Conservation (phyloP, 768 basidiomycete genomes). For the Lactarius tabidus region DNA sequence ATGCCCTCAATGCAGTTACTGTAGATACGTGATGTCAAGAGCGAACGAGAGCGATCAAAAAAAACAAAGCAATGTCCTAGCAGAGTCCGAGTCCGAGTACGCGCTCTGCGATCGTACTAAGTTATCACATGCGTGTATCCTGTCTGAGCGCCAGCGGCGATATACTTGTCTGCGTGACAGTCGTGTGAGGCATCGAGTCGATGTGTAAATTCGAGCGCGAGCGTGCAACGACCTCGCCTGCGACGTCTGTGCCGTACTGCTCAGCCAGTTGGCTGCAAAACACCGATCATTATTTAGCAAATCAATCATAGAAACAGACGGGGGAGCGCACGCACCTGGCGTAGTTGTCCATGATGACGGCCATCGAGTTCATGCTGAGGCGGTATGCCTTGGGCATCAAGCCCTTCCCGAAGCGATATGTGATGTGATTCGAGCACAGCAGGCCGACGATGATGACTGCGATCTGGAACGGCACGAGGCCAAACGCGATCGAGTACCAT, state of each 20-base stretch:
- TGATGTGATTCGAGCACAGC: constrained; percentile 79
- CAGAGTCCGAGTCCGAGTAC: not conserved
- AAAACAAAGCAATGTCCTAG: not conserved
- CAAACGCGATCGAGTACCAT: constrained; percentile 66
- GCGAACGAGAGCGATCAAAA: not conserved
- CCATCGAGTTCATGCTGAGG: constrained; percentile 68
- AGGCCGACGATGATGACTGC: constrained; percentile 57
- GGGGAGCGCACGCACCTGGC: constrained; percentile 50
- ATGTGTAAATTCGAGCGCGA: constrained; percentile 52
- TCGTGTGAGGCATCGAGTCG: constrained; percentile 33
- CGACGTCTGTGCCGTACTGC: constrained; percentile 64
- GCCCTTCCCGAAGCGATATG: constrained; percentile 83
- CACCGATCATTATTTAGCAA: constrained; percentile 7
- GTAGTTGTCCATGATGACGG: constrained; percentile 81
- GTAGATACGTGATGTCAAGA: not conserved
- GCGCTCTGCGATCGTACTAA: not conserved
- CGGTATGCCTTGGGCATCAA: constrained; percentile 85
- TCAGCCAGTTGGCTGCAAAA: constrained; percentile 65
- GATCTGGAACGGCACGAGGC: constrained; percentile 65
- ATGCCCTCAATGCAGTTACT: not conserved
- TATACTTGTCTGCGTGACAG: not conserved
- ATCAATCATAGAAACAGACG: not conserved
- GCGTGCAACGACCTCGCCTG: constrained; percentile 52
- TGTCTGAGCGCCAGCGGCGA: constrained; percentile 2
- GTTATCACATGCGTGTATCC: not conserved